These are phyloP conservation scores for Solanum pennellii DNA, from an alignment of 257 asterid genomes.

Conservation along the genomic window DNA sequence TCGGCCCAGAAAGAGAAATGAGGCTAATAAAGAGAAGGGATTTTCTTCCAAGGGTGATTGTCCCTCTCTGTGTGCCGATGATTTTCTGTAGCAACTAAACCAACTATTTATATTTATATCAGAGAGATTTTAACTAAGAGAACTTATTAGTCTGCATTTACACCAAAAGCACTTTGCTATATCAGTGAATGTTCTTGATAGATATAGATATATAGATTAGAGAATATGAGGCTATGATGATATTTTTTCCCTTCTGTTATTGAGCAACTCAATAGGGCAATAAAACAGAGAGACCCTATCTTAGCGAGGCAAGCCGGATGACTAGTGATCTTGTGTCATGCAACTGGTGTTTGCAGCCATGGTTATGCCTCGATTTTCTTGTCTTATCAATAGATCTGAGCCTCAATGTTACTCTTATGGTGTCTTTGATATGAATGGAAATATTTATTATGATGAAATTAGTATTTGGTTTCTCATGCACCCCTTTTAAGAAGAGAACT, in stretches of 20 bases:
- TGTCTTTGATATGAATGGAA: background rate
- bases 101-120: background rate
- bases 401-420: background rate
- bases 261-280: background rate
- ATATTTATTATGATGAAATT: background rate
- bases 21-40: background rate
- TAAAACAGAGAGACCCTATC: background rate
- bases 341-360: background rate
- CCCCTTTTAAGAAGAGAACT: background rate
- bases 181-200: background rate
- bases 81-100: background rate
- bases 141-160: background rate
- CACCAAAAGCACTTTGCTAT: background rate
- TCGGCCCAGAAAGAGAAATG: background rate
- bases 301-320: background rate
- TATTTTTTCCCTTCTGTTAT: background rate
- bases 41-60: background rate
- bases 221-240: background rate
- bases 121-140: background rate
- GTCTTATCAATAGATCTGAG: background rate
- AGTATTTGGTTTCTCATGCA: background rate
- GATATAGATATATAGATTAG: background rate
- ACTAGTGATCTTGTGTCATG: background rate
- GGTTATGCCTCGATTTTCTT: background rate
- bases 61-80: background rate